These are phyloP conservation scores for Pythium oligandrum DNA, from an alignment of 352 stramenopile genomes.

Conservation along the genomic window DNA sequence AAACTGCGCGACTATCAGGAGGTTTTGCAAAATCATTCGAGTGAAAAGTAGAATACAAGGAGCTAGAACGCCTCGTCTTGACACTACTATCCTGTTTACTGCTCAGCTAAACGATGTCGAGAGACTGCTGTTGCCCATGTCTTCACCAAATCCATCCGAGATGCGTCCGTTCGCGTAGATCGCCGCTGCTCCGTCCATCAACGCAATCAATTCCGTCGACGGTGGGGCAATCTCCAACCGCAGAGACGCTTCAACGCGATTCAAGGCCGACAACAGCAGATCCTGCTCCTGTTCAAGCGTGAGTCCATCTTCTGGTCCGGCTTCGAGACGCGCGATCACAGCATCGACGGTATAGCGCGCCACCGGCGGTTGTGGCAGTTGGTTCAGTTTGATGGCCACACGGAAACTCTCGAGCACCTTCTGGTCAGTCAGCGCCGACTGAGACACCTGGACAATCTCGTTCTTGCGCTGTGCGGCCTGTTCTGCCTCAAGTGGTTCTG, in stretches of 20 bases:
- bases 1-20: slow-evolving; percentile 18
- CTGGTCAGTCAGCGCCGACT: slow-evolving; percentile 44
- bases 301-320: slow-evolving; percentile 27
- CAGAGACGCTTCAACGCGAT: slow-evolving; percentile 40
- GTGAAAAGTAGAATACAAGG: no score
- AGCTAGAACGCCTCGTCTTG: no score
- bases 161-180: neutral
- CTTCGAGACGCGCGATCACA: slow-evolving; percentile 45
- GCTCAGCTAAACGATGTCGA: no score
- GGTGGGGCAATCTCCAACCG: slow-evolving; percentile 44
- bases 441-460: slow-evolving; percentile 56
- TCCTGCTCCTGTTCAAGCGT: slow-evolving; percentile 62
- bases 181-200: slow-evolving; percentile 41
- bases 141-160: no score
- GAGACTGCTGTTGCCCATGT: no score
- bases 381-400: slow-evolving; percentile 36
- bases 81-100: no score
- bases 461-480: slow-evolving; percentile 74
- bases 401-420: slow-evolving; percentile 52
- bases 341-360: slow-evolving; percentile 27
- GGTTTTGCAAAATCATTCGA: neutral
- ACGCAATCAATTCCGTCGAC: slow-evolving; percentile 51
- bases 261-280: slow-evolving; percentile 38
- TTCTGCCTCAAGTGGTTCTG: slow-evolving; percentile 71
- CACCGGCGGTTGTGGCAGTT: slow-evolving; percentile 25